Percentiles rank a stretch among this genome's conserved stretches.
Evolutionary conservation across 345 rosid species (phyloP).

Genomic region (Crucihimalaya himalaica): DNA sequence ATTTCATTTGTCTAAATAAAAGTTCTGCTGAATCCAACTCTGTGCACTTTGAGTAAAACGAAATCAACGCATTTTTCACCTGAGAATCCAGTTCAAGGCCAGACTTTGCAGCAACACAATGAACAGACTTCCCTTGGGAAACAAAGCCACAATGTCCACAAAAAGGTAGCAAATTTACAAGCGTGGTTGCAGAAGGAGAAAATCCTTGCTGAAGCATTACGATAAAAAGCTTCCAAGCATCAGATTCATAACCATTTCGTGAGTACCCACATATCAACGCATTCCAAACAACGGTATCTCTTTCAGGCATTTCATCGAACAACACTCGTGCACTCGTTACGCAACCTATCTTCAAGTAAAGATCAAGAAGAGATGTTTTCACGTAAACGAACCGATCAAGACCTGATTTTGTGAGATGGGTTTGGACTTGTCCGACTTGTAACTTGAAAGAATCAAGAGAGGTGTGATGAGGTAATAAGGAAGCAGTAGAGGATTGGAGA

Average conservation of each 20-base stretch:
- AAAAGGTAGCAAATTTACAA: slow-evolving; percentile 66
- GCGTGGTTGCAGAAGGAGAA: slow-evolving; percentile 50
- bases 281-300: slow-evolving; percentile 80
- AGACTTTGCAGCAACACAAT: slow-evolving; percentile 56
- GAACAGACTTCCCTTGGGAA: slow-evolving; percentile 66
- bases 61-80: slow-evolving; percentile 58
- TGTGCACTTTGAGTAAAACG: slow-evolving; percentile 65
- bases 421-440: slow-evolving; percentile 52
- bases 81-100: slow-evolving; percentile 58
- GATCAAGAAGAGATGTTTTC: slow-evolving; percentile 56
- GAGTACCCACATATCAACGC: slow-evolving; percentile 79
- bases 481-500: slow-evolving; percentile 45
- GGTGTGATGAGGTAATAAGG: slow-evolving; percentile 12
- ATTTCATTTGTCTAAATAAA: slow-evolving; percentile 56
- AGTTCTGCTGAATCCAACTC: slow-evolving; percentile 57
- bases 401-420: slow-evolving; percentile 60
- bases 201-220: slow-evolving; percentile 63
- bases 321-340: slow-evolving; percentile 43
- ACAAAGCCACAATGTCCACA: slow-evolving; percentile 53
- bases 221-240: slow-evolving; percentile 53
- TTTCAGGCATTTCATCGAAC: slow-evolving; percentile 67
- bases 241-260: slow-evolving; percentile 49
- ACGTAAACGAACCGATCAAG: slow-evolving; percentile 54
- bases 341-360: slow-evolving; percentile 50
- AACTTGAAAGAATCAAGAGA: slow-evolving; percentile 11